A percentile compares a stretch with the other conserved stretches of the same genome.
These are phyloP conservation scores for Solanum sitiens DNA, from an alignment of 257 asterid species.

Conservation along the genomic window DNA sequence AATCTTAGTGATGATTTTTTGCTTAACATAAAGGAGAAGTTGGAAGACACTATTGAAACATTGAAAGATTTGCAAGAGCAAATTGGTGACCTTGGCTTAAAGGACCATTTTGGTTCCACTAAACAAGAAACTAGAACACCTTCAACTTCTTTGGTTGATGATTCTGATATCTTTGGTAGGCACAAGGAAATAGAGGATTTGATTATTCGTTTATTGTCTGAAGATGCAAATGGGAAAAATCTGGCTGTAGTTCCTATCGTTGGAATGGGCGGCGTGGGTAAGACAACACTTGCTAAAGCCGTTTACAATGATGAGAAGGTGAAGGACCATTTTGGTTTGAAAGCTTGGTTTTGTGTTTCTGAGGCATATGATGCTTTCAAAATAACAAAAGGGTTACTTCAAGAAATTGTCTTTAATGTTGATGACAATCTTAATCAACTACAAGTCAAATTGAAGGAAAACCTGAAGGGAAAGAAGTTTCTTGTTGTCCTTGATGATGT, in stretches of 20 bases:
- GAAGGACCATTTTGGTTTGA: constrained; percentile 18
- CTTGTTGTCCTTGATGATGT: constrained; percentile 44
- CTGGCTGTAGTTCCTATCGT: background rate
- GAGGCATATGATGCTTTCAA: constrained; percentile 30
- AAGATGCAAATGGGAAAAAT: background rate
- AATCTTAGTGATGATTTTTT: background rate
- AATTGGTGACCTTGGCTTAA: background rate
- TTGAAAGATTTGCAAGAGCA: background rate
- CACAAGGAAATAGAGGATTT: background rate
- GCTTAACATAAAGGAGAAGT: background rate
- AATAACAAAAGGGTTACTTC: constrained; percentile 20
- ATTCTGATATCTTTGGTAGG: background rate
- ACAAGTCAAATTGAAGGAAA: constrained; percentile 33
- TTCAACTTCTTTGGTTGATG: constrained; percentile 7
- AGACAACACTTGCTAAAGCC: constrained; percentile 46
- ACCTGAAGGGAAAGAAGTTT: constrained; percentile 29
- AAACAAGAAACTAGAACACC: background rate
- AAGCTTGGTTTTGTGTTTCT: constrained; percentile 49
- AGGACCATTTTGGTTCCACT: background rate
- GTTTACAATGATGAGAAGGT: constrained; percentile 31
- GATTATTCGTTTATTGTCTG: background rate
- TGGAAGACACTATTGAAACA: background rate
- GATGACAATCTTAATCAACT: constrained; percentile 24
- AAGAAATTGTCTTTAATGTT: constrained; percentile 6
- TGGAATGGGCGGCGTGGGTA: constrained; percentile 11